Evolutionary conservation across 805 yeast species (phyloP).

Genomic region (Yamadazyma endophytica): DNA sequence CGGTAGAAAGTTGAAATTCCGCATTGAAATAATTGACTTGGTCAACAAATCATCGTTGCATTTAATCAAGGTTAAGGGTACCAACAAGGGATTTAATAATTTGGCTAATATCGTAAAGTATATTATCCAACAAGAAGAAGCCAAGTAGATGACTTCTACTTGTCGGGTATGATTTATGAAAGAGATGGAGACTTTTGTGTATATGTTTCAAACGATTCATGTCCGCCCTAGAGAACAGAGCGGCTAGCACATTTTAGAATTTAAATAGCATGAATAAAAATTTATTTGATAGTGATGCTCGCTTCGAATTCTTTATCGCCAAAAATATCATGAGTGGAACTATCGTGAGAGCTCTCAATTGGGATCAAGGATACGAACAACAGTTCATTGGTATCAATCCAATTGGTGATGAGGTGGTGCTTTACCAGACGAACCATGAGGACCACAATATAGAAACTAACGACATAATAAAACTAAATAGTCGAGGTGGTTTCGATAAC

Average conservation of each 20-base stretch:
- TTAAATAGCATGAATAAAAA: too few species aligned
- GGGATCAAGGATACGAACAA: slow-evolving; percentile 58
- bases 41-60: slow-evolving; percentile 36
- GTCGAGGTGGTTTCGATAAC: slow-evolving; percentile 61
- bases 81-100: slow-evolving; percentile 41
- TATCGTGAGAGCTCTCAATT: slow-evolving; percentile 52
- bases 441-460: slow-evolving; percentile 48
- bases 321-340: slow-evolving; percentile 65
- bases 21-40: slow-evolving; percentile 38
- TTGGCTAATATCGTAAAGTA: slow-evolving; percentile 39
- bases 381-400: slow-evolving; percentile 69
- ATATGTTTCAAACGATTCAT: too few species aligned
- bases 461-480: slow-evolving; percentile 47
- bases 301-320: too few species aligned
- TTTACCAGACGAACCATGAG: slow-evolving; percentile 50
- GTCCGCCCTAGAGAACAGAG: too few species aligned
- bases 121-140: slow-evolving; percentile 43
- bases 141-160: too few species aligned
- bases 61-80: slow-evolving; percentile 42
- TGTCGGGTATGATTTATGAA: too few species aligned
- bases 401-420: slow-evolving; percentile 71
- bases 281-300: too few species aligned
- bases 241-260: too few species aligned
- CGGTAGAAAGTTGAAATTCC: slow-evolving; percentile 45
- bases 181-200: too few species aligned